These are phyloP conservation scores for Boletus insuetus DNA, from an alignment of 768 basidiomycete genomes.

Conservation along the genomic window DNA sequence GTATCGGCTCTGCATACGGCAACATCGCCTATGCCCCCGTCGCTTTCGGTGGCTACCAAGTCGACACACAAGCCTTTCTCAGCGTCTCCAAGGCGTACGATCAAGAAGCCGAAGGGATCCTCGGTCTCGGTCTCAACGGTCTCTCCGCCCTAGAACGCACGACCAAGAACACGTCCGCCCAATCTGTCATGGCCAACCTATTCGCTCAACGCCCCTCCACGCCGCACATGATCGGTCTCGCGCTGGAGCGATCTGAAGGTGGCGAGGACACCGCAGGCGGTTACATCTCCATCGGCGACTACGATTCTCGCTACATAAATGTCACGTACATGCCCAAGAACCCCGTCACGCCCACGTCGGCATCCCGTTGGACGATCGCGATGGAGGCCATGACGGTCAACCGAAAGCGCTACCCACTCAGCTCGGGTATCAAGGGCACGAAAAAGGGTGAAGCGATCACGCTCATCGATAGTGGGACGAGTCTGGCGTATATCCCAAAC, in stretches of 20 bases:
- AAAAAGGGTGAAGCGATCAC: slow-evolving; percentile 34
- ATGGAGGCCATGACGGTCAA: slow-evolving; percentile 38
- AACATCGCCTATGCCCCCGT: slow-evolving; percentile 36
- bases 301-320: slow-evolving; percentile 33
- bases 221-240: slow-evolving; percentile 41
- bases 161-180: slow-evolving; percentile 10
- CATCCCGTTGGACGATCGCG: slow-evolving; percentile 42
- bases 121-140: slow-evolving; percentile 27
- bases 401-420: slow-evolving; percentile 25
- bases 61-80: slow-evolving; percentile 30
- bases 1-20: slow-evolving; percentile 38
- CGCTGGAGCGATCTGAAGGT: slow-evolving; percentile 41
- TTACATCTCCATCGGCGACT: slow-evolving; percentile 42
- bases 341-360: slow-evolving; percentile 33
- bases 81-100: slow-evolving; percentile 17
- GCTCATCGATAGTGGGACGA: slow-evolving; percentile 45
- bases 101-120: slow-evolving; percentile 20
- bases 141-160: slow-evolving; percentile 23
- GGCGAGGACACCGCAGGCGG: slow-evolving; percentile 41
- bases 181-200: slow-evolving; percentile 40
- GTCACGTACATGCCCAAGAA: slow-evolving; percentile 33
- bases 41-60: slow-evolving; percentile 32
- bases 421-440: slow-evolving; percentile 30
- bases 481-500: slow-evolving; percentile 35
- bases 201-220: slow-evolving; percentile 34